A percentile compares a stretch with the other conserved stretches of the same genome.
phyloP scores from a whole-genome alignment of 441 rosid genomes.

The Rhodomyrtus psidioides region DNA sequence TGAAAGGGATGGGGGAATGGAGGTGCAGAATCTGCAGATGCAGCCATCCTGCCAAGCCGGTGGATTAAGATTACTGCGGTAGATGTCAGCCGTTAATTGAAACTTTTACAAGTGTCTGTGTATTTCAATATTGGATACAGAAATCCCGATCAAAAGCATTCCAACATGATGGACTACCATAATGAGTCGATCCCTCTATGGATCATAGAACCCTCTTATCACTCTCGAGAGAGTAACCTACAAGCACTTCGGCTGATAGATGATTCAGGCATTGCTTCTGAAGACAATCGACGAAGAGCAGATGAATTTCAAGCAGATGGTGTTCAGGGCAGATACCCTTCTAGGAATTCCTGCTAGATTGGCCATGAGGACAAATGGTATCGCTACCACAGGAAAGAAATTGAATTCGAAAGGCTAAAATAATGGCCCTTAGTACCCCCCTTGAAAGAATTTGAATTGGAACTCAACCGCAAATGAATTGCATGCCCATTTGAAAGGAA shows the following conservation, averaged over 20 bases:
- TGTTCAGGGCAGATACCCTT: not conserved
- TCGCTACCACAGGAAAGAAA: not conserved
- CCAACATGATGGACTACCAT: not conserved
- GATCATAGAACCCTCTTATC: not conserved
- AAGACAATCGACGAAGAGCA: not conserved
- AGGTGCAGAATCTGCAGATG: not conserved
- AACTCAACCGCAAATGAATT: not conserved
- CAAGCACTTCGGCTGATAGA: not conserved
- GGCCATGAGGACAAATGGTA: not conserved
- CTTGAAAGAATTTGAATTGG: not conserved
- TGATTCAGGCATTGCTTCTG: not conserved
- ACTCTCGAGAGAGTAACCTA: not conserved
- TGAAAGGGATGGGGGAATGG: constrained; percentile 18
- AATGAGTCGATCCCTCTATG: not conserved
- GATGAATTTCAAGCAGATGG: not conserved
- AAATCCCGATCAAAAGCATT: not conserved
- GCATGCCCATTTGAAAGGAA: not conserved
- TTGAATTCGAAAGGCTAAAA: not conserved
- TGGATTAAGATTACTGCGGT: not conserved
- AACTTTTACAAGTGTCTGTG: not conserved
- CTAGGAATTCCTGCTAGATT: not conserved
- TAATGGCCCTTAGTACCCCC: not conserved
- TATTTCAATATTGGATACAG: not conserved
- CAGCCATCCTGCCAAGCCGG: not conserved
- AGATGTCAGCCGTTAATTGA: not conserved